phyloP scores from a whole-genome alignment of 1,284 basidiomycete genomes.

The Apiotrichum sp. region DNA sequence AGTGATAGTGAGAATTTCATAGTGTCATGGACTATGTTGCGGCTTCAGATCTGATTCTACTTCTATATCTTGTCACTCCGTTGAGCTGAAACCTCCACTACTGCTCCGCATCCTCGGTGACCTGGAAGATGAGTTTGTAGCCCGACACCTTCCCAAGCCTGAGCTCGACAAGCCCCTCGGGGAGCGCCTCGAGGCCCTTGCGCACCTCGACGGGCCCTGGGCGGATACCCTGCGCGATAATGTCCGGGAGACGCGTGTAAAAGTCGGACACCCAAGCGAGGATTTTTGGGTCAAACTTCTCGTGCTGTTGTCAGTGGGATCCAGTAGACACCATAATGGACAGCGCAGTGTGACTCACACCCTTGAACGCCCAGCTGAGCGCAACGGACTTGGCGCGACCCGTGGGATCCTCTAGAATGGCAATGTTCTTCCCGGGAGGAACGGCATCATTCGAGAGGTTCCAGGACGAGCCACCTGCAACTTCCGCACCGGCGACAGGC shows the following conservation, averaged over 20 bases:
- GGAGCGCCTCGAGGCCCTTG: slow-evolving; percentile 19
- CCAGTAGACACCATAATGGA: too few relatives aligned
- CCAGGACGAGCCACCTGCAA: slow-evolving; percentile 2
- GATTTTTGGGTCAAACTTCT: not conserved
- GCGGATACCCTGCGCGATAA: slow-evolving; percentile 22
- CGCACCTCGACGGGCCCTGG: slow-evolving; percentile 21
- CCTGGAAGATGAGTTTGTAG: not conserved
- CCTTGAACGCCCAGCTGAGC: too few relatives aligned
- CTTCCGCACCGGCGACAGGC: slow-evolving; percentile 18
- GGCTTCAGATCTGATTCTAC: too few relatives aligned
- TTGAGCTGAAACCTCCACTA: too few relatives aligned
- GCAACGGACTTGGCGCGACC: too few relatives aligned
- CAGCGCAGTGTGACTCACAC: too few relatives aligned
- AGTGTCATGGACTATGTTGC: too few relatives aligned
- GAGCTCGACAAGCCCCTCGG: slow-evolving; percentile 12
- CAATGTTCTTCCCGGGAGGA: not conserved
- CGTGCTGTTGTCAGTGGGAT: not conserved
- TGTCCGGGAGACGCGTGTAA: slow-evolving; percentile 9
- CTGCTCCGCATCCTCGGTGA: too few relatives aligned
- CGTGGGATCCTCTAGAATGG: not conserved
- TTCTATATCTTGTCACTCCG: too few relatives aligned
- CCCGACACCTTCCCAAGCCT: slow-evolving; percentile 5
- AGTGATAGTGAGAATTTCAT: too few relatives aligned
- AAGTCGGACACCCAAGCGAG: slow-evolving; percentile 4
- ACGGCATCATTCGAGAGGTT: not conserved